Conservation (phyloP, 179 eudicot genomes). For the Gypsophila paniculata region DNA sequence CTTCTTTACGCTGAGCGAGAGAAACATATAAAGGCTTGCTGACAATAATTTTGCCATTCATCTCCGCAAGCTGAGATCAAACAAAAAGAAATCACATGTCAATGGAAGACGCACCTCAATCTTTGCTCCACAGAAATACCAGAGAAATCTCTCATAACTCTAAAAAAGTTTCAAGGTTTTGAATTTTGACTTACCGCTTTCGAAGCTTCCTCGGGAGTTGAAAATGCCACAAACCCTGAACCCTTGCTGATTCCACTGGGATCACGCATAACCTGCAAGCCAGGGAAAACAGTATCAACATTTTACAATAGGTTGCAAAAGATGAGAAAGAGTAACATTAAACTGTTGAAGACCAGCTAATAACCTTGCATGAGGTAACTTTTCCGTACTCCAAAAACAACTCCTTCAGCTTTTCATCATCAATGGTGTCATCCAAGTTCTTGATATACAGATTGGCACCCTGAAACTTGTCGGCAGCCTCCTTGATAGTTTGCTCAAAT, state of each 20-base stretch:
- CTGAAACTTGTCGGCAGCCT: constrained; percentile 54
- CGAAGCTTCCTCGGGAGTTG: constrained; percentile 59
- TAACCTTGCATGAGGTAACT: constrained; percentile 59
- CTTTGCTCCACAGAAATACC: background rate
- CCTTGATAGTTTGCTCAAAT: constrained; percentile 54
- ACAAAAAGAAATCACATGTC: background rate
- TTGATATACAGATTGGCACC: constrained; percentile 57
- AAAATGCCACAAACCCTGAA: constrained; percentile 71
- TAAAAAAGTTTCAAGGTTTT: background rate
- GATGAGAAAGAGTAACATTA: background rate
- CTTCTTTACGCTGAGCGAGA: constrained; percentile 66
- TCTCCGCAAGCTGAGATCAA: constrained; percentile 54
- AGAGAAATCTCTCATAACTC: background rate
- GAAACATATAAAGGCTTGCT: constrained; percentile 78
- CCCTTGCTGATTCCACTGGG: constrained; percentile 68
- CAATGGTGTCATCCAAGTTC: constrained; percentile 22
- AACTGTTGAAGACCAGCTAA: constrained; percentile 8
- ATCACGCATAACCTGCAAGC: constrained; percentile 55
- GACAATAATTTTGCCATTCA: constrained; percentile 68
- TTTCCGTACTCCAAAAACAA: constrained; percentile 49
- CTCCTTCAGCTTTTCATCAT: constrained; percentile 61
- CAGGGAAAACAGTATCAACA: background rate
- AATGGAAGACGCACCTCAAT: background rate
- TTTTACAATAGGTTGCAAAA: background rate
- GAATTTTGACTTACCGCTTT: constrained; percentile 45